A percentile compares a stretch with the other conserved stretches of the same genome.
These are phyloP conservation scores for Colletotrichum cordylinicola DNA, from an alignment of 2,329 filamentous ascomycete species.

Conservation along the genomic window DNA sequence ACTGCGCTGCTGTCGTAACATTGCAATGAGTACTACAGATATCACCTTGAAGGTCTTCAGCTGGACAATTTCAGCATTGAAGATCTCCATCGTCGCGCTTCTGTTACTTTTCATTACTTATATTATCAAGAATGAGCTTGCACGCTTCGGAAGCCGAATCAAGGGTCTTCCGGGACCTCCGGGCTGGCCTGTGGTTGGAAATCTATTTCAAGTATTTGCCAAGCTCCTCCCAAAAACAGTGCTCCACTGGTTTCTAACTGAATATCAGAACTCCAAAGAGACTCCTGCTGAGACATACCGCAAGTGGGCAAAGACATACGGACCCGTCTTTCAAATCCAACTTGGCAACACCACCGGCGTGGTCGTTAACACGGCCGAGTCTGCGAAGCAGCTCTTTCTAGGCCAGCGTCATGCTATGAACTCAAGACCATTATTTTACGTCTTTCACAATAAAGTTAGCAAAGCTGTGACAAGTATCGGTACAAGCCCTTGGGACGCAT, in stretches of 20 bases:
- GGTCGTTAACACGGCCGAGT: conserved; percentile 71
- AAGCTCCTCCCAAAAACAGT: background rate
- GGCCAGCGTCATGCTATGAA: conserved; percentile 70
- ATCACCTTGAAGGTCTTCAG: background rate
- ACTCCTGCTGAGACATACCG: conserved; percentile 28
- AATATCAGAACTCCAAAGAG: background rate
- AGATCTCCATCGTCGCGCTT: background rate
- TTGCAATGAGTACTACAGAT: background rate
- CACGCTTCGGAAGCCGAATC: background rate
- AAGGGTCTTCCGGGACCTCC: conserved; percentile 16
- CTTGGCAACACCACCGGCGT: conserved; percentile 60
- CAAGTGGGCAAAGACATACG: conserved; percentile 32
- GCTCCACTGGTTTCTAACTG: background rate
- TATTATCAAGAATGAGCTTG: conserved; percentile 1
- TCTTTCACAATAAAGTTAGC: conserved; percentile 64
- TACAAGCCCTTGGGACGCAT: conserved; percentile 73
- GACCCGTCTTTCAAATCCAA: conserved; percentile 37
- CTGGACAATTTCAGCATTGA: background rate
- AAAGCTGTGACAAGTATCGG: conserved; percentile 54
- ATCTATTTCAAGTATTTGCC: background rate
- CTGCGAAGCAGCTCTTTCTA: conserved; percentile 69
- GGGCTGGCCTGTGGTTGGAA: conserved; percentile 19
- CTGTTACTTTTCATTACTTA: background rate
- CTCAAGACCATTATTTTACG: conserved; percentile 68
- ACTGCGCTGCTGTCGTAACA: background rate